phyloP scores from a whole-genome alignment of 75 land plant genomes.

The Ceratopteris richardii region DNA sequence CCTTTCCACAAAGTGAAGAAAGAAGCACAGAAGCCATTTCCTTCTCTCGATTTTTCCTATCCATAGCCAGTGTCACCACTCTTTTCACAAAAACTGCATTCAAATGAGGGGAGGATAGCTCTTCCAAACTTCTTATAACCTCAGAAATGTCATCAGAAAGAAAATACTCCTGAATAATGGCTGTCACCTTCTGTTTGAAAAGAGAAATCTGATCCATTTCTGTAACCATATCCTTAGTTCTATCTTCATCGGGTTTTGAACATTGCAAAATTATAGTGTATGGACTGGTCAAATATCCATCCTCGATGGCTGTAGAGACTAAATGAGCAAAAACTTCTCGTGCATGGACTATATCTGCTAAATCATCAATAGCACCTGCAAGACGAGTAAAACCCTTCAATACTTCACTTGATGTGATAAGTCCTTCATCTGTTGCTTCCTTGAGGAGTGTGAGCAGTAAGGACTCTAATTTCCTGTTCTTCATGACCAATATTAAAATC shows the following conservation, averaged over 20 bases:
- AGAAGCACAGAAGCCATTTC: conserved; percentile 60
- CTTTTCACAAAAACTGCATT: conserved; percentile 40
- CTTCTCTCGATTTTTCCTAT: conserved; percentile 51
- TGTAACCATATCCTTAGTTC: not conserved
- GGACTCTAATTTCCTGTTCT: conserved; percentile 27
- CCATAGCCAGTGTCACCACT: conserved; percentile 52
- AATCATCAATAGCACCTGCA: conserved; percentile 45
- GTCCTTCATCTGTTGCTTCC: conserved; percentile 47
- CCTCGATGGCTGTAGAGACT: conserved; percentile 48
- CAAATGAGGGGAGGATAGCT: conserved; percentile 30
- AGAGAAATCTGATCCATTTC: conserved; percentile 13
- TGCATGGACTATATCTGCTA: conserved; percentile 57
- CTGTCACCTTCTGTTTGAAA: conserved; percentile 27
- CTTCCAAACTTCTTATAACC: conserved; percentile 32
- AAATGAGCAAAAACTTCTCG: conserved; percentile 35
- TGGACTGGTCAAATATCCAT: conserved; percentile 58
- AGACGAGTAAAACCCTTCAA: conserved; percentile 56
- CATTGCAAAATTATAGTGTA: conserved; percentile 18
- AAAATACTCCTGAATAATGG: conserved; percentile 40
- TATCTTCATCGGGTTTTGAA: not conserved
- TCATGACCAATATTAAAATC: conserved; percentile 55
- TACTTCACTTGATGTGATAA: conserved; percentile 68
- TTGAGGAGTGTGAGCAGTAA: conserved; percentile 44
- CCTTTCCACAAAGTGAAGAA: conserved; percentile 43
- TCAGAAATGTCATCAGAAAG: conserved; percentile 34